phyloP scores from a whole-genome alignment of 768 basidiomycete genomes.

The Panaeolus papilionaceus region DNA sequence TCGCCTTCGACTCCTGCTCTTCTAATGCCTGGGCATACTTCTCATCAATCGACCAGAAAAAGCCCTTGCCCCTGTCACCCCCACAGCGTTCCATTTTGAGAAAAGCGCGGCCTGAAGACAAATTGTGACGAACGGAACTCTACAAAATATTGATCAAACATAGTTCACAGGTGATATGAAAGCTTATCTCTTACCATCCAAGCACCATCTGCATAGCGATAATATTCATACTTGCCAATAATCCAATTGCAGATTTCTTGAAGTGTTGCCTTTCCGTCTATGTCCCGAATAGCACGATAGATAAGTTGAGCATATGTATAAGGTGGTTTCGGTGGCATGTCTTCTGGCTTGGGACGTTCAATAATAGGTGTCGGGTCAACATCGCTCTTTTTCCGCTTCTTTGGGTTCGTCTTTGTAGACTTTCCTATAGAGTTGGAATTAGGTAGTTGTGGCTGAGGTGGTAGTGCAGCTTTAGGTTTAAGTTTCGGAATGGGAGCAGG shows the following conservation, averaged over 20 bases:
- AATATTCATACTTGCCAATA: conserved; percentile 87
- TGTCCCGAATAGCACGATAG: conserved; percentile 83
- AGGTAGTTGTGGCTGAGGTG: conserved; percentile 58
- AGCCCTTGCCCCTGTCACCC: conserved; percentile 90
- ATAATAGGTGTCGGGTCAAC: conserved; percentile 43
- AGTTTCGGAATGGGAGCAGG: conserved; percentile 29
- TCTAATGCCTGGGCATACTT: conserved; percentile 70
- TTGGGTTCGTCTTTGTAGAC: conserved; percentile 53
- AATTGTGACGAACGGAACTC: conserved; percentile 94
- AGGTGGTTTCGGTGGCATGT: conserved; percentile 88
- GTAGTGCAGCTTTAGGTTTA: conserved; percentile 43
- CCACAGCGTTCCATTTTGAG: conserved; percentile 86
- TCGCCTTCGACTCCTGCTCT: conserved; percentile 68
- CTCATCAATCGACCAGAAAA: conserved; percentile 91
- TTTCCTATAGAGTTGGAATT: conserved; percentile 67
- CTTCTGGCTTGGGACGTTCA: conserved; percentile 62
- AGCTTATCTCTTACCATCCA: conserved; percentile 78
- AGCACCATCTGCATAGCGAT: conserved; percentile 82
- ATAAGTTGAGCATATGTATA: conserved; percentile 93
- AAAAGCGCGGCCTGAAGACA: conserved; percentile 94
- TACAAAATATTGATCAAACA: conserved; percentile 36
- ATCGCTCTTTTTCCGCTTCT: conserved; percentile 78
- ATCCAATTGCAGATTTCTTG: conserved; percentile 96
- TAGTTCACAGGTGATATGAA: conserved; percentile 15
- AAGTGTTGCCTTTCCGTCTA: conserved; percentile 86